Evolutionary conservation across 495 filamentous ascomycete species (phyloP).

Genomic region (Baudoinia panamericana): DNA sequence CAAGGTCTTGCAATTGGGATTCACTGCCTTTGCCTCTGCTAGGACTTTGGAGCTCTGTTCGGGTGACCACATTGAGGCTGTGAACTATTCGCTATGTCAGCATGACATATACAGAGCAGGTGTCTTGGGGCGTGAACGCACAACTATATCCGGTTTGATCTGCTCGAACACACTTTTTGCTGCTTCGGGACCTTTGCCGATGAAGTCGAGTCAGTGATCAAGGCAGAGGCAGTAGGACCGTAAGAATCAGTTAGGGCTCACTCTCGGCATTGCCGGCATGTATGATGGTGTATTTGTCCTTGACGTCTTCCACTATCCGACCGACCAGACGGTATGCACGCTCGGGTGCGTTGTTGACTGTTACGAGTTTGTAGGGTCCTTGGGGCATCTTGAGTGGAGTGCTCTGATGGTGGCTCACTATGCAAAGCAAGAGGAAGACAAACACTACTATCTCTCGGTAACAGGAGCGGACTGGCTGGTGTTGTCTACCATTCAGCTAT

Average conservation of each 20-base stretch:
- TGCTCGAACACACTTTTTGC: conserved; percentile 6
- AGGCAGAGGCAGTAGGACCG: too few relatives aligned
- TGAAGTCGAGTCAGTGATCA: too few relatives aligned
- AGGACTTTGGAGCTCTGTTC: conserved; percentile 45
- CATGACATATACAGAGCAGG: too few relatives aligned
- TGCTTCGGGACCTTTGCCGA: conserved; percentile 8
- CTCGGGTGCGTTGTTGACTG: conserved; percentile 56
- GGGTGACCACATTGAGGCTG: conserved; percentile 55
- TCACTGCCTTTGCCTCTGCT: conserved; percentile 38
- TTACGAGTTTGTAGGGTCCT: conserved; percentile 49
- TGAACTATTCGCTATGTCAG: conserved; percentile 36
- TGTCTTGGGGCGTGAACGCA: neutral
- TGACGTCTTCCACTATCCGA: conserved; percentile 42
- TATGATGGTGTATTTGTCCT: conserved; percentile 46
- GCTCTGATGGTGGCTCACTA: too few relatives aligned
- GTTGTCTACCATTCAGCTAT: too few relatives aligned
- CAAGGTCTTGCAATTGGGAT: conserved; percentile 43
- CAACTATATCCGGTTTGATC: conserved; percentile 9
- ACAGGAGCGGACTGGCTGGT: too few relatives aligned
- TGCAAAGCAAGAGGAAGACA: too few relatives aligned
- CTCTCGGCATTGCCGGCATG: conserved; percentile 39
- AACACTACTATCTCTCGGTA: too few relatives aligned
- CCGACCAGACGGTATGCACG: conserved; percentile 50
- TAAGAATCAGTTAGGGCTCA: neutral
- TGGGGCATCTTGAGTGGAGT: conserved; percentile 19